Evolutionary conservation across 208 protist species (phyloP), one percentile per base, ranked within the genome.

Genomic region (Tritrichomonas foetus): DNA sequence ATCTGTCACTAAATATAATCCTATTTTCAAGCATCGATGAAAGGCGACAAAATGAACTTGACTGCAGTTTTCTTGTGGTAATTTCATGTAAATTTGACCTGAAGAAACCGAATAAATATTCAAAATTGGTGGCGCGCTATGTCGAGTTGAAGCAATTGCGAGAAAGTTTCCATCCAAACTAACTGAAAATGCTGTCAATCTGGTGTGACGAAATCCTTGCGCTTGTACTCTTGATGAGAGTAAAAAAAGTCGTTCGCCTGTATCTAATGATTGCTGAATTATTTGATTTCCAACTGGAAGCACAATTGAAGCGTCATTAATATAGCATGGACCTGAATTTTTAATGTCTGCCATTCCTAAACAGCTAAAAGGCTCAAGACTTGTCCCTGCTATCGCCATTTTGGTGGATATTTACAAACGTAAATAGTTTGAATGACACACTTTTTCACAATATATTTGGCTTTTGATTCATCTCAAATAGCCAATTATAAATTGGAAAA

Each of bases 201-300:
- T n/a, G 25, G 11, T 44, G n/a, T 84, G 27, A 22, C 44, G 1
- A 22, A 16, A 61, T 22, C 25, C 5, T 8, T 84, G 9, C 25
- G 49, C 53, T 9, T 33, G 14, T 53, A 84, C 14, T 33, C 44
- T 5, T 33, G 27, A 47, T 13, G 25, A 20, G 20, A 84, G 36
- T n/a, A 84, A 9, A 53, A 53, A 25, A 11, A 84, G 27, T 84
- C 74, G 27, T 84, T 84, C 74, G 74, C 74, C 74, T n/a, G 74
- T 84, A 84, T 84, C 74, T 14, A 84, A 25, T 22, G 74, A 84
- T 84, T 84, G 74, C 25, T 84, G 74, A 53, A 84, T 84, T 39
- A 84, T 53, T 84, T 53, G 44, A 53, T 84, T 84, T 33, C 74
- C 74, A 53, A 25, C 44, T 33, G 74, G 74, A 11, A 53, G 33